Percentiles rank a stretch among this genome's conserved stretches.
Conservation (phyloP, 2,329 filamentous ascomycete genomes). For the Cladophialophora yegresii region DNA sequence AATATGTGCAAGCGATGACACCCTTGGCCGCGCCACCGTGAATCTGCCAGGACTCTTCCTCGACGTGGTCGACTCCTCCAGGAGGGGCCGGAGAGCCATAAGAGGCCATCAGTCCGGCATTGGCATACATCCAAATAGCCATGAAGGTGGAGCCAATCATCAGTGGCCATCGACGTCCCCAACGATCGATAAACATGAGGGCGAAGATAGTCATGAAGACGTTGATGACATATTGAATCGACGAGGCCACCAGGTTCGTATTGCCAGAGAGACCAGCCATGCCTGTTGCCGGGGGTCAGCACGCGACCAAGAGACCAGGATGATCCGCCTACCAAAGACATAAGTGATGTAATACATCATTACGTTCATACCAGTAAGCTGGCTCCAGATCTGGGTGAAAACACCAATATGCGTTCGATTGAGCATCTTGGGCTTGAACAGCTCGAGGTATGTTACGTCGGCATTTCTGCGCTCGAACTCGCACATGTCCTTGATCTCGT, state of each 20-base stretch:
- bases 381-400: conserved; percentile 74
- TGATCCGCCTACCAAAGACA: conserved; percentile 22
- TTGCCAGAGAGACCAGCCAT: conserved; percentile 68
- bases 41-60: conserved; percentile 45
- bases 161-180: conserved; percentile 70
- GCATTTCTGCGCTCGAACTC: conserved; percentile 71
- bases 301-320: background rate
- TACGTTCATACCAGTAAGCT: conserved; percentile 72
- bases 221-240: conserved; percentile 77
- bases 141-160: conserved; percentile 68
- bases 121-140: conserved; percentile 51
- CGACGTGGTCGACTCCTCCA: conserved; percentile 40
- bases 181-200: conserved; percentile 71
- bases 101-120: conserved; percentile 46
- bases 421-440: conserved; percentile 72
- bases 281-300: conserved; percentile 64
- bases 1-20: conserved; percentile 69
- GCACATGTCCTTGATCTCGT: conserved; percentile 72
- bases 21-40: conserved; percentile 57
- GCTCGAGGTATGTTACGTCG: conserved; percentile 69
- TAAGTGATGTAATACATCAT: conserved; percentile 64
- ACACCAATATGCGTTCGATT: conserved; percentile 71
- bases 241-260: conserved; percentile 64
- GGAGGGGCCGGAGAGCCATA: conserved; percentile 47
- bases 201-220: conserved; percentile 76